Percentiles rank a stretch among this genome's conserved stretches.
Evolutionary conservation across 805 yeast genomes (phyloP).

Genomic region (Ogataea siamensis): DNA sequence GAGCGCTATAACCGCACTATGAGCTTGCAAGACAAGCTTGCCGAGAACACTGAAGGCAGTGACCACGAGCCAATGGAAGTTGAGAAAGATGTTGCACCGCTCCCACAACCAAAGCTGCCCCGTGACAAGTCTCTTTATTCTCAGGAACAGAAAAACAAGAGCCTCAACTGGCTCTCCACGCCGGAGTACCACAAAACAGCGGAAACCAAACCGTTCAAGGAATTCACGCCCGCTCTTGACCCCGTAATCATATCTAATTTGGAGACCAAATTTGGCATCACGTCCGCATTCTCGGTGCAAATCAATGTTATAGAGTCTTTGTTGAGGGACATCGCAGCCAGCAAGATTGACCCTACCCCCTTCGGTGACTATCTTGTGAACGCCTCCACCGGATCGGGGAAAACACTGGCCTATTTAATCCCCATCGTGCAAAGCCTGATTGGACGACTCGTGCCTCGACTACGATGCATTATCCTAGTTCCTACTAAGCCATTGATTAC

Average conservation of each 20-base stretch:
- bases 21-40: constrained; percentile 24
- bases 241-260: constrained; percentile 47
- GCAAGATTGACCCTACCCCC: constrained; percentile 46
- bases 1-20: constrained; percentile 49
- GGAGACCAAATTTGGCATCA: constrained; percentile 39
- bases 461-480: constrained; percentile 75
- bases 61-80: constrained; percentile 28
- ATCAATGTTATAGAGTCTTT: constrained; percentile 58
- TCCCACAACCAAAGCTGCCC: constrained; percentile 82
- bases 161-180: constrained; percentile 62
- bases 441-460: constrained; percentile 62
- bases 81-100: constrained; percentile 55
- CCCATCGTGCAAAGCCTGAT: constrained; percentile 75
- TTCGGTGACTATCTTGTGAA: constrained; percentile 82
- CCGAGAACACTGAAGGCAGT: constrained; percentile 17
- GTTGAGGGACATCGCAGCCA: constrained; percentile 41
- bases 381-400: constrained; percentile 96
- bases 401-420: constrained; percentile 82
- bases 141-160: constrained; percentile 33
- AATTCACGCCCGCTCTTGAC: constrained; percentile 44
- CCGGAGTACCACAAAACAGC: constrained; percentile 58
- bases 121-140: constrained; percentile 43
- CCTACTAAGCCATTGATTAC: constrained; percentile 87
- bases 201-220: constrained; percentile 44
- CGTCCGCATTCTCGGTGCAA: constrained; percentile 75